Conservation (phyloP, 306 rosid species). For the Prunus mira region DNA sequence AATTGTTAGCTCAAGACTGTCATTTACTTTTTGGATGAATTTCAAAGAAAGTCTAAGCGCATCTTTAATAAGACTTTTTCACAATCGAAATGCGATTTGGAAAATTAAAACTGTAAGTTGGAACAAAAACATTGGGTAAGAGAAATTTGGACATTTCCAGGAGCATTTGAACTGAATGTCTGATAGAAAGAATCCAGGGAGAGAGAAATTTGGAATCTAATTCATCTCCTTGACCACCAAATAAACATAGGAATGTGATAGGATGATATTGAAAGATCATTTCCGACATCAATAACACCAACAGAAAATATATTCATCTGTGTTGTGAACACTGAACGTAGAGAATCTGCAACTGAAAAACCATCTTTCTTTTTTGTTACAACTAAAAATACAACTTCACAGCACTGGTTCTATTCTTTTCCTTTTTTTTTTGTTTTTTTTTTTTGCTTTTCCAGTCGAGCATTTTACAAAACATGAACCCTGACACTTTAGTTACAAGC, state of each 20-base stretch:
- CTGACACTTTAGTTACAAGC: conserved; percentile 31
- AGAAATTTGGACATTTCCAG: neutral
- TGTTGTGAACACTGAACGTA: neutral
- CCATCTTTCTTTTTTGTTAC: neutral
- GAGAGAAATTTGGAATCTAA: neutral
- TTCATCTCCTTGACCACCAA: neutral
- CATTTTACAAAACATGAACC: conserved; percentile 38
- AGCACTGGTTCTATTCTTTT: conserved; percentile 1
- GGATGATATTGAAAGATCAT: neutral
- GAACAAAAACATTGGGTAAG: too few species aligned
- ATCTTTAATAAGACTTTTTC: too few species aligned
- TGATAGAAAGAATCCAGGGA: neutral
- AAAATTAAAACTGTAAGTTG: neutral
- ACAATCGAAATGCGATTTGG: neutral
- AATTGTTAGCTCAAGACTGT: neutral
- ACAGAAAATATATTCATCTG: conserved; percentile 1
- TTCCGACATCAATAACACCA: neutral
- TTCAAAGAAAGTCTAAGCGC: too few species aligned
- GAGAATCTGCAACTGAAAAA: neutral
- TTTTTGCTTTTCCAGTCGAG: conserved; percentile 23
- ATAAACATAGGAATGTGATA: neutral
- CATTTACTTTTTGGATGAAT: too few species aligned
- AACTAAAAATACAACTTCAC: conserved; percentile 12
- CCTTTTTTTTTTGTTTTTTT: neutral
- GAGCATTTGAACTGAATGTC: neutral